phyloP scores from a whole-genome alignment of 2,329 filamentous ascomycete species.

The Arthrobotrys iridis region DNA sequence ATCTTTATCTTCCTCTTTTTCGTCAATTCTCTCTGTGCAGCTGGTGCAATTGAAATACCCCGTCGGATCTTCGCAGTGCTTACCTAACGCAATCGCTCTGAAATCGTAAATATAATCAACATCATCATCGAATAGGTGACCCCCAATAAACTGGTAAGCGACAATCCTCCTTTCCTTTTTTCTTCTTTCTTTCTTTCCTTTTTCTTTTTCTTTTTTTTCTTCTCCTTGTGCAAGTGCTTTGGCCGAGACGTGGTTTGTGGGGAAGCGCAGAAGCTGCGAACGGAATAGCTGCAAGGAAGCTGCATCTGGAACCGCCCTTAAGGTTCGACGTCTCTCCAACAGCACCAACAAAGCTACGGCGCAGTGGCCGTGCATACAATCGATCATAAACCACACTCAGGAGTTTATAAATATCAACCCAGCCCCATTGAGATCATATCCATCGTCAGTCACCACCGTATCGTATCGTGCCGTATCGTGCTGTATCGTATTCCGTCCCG shows the following conservation, averaged over 20 bases:
- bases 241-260: slow-evolving; percentile 31
- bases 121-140: no score
- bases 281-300: slow-evolving; percentile 41
- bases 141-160: no score
- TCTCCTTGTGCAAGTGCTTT: no score
- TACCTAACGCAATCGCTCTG: no score
- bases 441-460: not conserved
- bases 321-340: slow-evolving; percentile 38
- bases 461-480: not conserved
- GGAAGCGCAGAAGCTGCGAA: slow-evolving; percentile 45
- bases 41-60: slow-evolving; percentile 10
- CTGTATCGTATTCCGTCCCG: no score
- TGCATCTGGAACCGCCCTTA: slow-evolving; percentile 31
- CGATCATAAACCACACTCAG: no score
- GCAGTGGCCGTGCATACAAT: not conserved
- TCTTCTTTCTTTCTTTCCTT: not conserved
- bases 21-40: slow-evolving; percentile 22
- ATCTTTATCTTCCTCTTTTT: slow-evolving; percentile 48
- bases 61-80: not conserved
- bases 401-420: not conserved
- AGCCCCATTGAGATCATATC: not conserved
- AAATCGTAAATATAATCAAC: no score
- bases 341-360: not conserved
- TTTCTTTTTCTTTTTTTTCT: no score
- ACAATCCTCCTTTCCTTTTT: no score